Evolutionary conservation across 2,329 filamentous ascomycete species (phyloP).

Genomic region (Arthrobotrys sinensis): DNA sequence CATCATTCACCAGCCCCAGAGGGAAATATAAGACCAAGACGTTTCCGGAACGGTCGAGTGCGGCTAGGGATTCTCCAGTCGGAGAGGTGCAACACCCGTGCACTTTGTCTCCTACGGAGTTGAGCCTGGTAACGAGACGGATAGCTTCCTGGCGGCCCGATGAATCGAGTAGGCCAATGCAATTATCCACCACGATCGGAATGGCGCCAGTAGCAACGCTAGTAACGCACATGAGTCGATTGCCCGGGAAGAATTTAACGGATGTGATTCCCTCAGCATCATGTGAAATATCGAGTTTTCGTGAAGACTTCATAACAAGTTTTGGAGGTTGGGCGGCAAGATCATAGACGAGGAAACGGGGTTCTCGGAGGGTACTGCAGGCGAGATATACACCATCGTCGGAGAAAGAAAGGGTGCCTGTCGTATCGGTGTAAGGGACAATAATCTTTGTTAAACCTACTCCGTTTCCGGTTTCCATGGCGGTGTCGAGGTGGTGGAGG

Average conservation of each 20-base stretch:
- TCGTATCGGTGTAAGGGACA: conserved; percentile 53
- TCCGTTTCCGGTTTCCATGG: conserved; percentile 33
- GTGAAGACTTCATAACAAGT: conserved; percentile 60
- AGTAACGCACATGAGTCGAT: conserved; percentile 58
- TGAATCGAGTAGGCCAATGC: conserved; percentile 52
- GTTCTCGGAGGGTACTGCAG: conserved; percentile 58
- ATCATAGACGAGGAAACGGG: conserved; percentile 58
- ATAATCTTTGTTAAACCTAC: conserved; percentile 54
- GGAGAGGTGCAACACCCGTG: conserved; percentile 59
- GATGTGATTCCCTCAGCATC: conserved; percentile 59
- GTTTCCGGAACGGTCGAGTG: conserved; percentile 53
- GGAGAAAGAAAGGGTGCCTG: conserved; percentile 53
- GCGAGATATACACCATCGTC: conserved; percentile 58
- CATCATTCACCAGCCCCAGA: conserved; percentile 53
- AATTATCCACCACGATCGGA: conserved; percentile 59
- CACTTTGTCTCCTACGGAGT: conserved; percentile 58
- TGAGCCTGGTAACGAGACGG: conserved; percentile 50
- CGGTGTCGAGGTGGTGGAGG: conserved; percentile 55
- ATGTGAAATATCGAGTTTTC: conserved; percentile 61
- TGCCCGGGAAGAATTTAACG: conserved; percentile 60
- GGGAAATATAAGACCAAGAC: conserved; percentile 58
- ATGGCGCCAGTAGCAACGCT: conserved; percentile 57
- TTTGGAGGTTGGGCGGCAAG: conserved; percentile 58
- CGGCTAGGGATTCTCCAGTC: conserved; percentile 52
- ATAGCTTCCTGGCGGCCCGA: conserved; percentile 45